Percentiles rank a stretch among this genome's conserved stretches.
phyloP scores from a whole-genome alignment of 2,329 filamentous ascomycete species.

The Colletotrichum tabaci region DNA sequence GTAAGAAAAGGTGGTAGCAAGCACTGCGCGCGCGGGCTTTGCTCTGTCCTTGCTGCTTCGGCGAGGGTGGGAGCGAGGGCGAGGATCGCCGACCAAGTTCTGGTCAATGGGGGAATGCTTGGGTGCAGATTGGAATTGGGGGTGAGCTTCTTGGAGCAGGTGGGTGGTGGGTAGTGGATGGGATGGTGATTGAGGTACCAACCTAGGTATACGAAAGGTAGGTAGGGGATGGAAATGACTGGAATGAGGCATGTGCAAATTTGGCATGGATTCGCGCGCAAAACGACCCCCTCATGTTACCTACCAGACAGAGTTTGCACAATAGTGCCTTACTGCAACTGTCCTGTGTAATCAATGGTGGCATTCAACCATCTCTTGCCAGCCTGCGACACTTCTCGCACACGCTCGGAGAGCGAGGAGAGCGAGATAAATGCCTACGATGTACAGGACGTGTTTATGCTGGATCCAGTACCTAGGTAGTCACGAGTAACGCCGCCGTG shows the following conservation, averaged over 20 bases:
- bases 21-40: background rate
- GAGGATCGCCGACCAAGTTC: background rate
- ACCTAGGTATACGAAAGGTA: too few species aligned
- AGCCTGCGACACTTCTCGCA: too few species aligned
- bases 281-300: slow-evolving; percentile 1
- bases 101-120: background rate
- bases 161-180: background rate
- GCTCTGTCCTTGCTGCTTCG: background rate
- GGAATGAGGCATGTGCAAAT: slow-evolving; percentile 16
- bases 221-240: too few species aligned
- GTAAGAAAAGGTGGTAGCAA: background rate
- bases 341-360: too few species aligned
- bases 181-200: background rate
- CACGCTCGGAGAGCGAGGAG: too few species aligned
- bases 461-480: too few species aligned
- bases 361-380: too few species aligned
- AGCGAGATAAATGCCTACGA: too few species aligned
- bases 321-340: too few species aligned
- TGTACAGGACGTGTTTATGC: too few species aligned
- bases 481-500: too few species aligned
- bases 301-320: background rate
- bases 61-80: background rate
- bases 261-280: slow-evolving; percentile 9
- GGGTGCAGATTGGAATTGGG: slow-evolving; percentile 20
- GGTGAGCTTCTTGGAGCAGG: slow-evolving; percentile 5